Percentiles rank a stretch among this genome's conserved stretches.
These are phyloP conservation scores for Plasmodium gallinaceum DNA, from an alignment of 169 alveolate genomes.

Conservation along the genomic window DNA sequence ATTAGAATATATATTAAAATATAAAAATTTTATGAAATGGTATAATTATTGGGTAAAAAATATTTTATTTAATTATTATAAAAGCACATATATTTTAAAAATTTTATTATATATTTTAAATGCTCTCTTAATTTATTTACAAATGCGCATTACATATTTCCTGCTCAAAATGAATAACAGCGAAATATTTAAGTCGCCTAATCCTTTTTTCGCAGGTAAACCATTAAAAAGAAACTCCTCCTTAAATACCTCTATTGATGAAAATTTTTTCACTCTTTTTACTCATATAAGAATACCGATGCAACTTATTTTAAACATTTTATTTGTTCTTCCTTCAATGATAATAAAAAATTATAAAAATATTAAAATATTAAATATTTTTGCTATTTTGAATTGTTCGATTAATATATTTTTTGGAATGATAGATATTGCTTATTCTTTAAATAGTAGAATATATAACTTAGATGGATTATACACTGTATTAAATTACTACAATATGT, in stretches of 20 bases:
- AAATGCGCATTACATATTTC: conserved; percentile 18
- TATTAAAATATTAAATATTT: conserved; percentile 15
- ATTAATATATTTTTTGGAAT: conserved; percentile 53
- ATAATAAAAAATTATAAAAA: conserved; percentile 6
- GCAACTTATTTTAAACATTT: conserved; percentile 15
- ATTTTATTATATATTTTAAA: conserved; percentile 19
- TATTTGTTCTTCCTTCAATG: conserved; percentile 35
- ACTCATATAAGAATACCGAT: conserved; percentile 17
- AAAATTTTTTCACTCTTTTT: not conserved
- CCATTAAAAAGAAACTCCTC: not conserved
- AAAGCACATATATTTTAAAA: conserved; percentile 23
- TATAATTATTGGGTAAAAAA: conserved; percentile 59
- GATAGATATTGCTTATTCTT: conserved; percentile 42
- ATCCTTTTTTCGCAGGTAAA: not conserved
- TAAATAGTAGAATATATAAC: conserved; percentile 20
- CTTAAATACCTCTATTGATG: conserved; percentile 9
- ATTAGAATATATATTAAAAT: conserved; percentile 56
- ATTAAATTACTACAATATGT: conserved; percentile 24
- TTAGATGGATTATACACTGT: conserved; percentile 8
- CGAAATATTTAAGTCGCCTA: not conserved
- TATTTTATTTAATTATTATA: conserved; percentile 35
- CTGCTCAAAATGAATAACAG: conserved; percentile 10
- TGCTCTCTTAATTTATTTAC: conserved; percentile 27
- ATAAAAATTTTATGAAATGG: conserved; percentile 61
- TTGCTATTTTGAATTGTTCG: conserved; percentile 32